Percentiles rank a stretch among this genome's conserved stretches.
Conservation (phyloP, 345 rosid species). For the Luvunga scandens region DNA sequence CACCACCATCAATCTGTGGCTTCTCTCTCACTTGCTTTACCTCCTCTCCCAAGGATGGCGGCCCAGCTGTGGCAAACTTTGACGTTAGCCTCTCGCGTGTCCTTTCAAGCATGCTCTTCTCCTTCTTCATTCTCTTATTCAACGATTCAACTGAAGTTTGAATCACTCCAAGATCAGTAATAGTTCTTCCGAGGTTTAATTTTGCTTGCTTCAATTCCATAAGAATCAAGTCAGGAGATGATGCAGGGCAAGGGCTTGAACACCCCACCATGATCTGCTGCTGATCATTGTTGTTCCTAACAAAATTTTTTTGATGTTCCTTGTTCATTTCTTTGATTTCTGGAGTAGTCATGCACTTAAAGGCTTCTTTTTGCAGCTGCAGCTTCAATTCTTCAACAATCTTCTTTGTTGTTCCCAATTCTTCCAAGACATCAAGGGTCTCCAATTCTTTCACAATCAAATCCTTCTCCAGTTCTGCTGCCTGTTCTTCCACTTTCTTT, state of each 20-base stretch:
- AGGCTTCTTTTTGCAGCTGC: slow-evolving; percentile 79
- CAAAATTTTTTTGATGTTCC: slow-evolving; percentile 34
- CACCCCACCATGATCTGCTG: slow-evolving; percentile 25
- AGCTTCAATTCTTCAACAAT: slow-evolving; percentile 85
- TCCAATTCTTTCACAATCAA: slow-evolving; percentile 89
- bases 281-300: slow-evolving; percentile 14
- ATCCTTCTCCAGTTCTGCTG: slow-evolving; percentile 87
- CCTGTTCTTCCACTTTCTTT: slow-evolving; percentile 89
- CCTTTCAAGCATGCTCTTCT: slow-evolving; percentile 64
- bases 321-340: slow-evolving; percentile 62
- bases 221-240: slow-evolving; percentile 73
- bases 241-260: slow-evolving; percentile 42
- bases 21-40: slow-evolving; percentile 42
- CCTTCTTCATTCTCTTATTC: slow-evolving; percentile 78
- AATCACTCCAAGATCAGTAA: slow-evolving; percentile 73
- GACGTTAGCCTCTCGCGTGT: slow-evolving; percentile 57
- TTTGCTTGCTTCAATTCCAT: slow-evolving; percentile 89
- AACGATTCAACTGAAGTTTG: slow-evolving; percentile 76
- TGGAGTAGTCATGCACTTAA: slow-evolving; percentile 51
- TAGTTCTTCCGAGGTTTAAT: slow-evolving; percentile 80
- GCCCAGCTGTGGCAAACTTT: slow-evolving; percentile 47
- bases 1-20: slow-evolving; percentile 20
- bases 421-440: slow-evolving; percentile 91
- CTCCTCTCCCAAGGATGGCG: slow-evolving; percentile 48
- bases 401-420: slow-evolving; percentile 76